phyloP scores from a whole-genome alignment of 2,329 filamentous ascomycete genomes.

The Aspergillus vadensis region DNA sequence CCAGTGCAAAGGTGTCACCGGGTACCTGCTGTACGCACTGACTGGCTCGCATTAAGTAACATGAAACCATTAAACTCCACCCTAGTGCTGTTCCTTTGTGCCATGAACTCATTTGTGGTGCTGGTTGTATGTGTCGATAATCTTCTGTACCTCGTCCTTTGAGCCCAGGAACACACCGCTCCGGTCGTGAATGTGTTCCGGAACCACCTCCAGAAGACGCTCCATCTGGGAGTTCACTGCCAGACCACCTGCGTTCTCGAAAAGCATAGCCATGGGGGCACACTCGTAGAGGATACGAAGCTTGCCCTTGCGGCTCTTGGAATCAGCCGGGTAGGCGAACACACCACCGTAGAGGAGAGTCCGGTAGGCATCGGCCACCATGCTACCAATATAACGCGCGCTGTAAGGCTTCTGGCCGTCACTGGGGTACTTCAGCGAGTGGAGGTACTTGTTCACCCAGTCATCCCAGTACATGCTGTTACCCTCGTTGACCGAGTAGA shows the following conservation, averaged over 20 bases:
- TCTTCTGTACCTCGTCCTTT: slow-evolving; percentile 92
- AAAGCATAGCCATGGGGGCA: slow-evolving; percentile 97
- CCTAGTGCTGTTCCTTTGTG: background rate
- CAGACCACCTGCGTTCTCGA: slow-evolving; percentile 95
- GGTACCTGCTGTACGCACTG: background rate
- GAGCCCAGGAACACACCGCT: slow-evolving; percentile 97
- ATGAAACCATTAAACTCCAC: background rate
- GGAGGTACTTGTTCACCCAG: slow-evolving; percentile 81
- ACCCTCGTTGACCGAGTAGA: slow-evolving; percentile 98
- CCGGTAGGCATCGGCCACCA: slow-evolving; percentile 98
- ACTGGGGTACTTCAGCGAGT: slow-evolving; percentile 78
- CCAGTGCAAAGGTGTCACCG: background rate
- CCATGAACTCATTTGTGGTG: slow-evolving; percentile 33
- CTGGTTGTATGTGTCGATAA: slow-evolving; percentile 76
- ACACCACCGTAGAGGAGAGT: slow-evolving; percentile 94
- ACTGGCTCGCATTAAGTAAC: background rate
- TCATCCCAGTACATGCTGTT: slow-evolving; percentile 97
- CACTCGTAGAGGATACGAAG: slow-evolving; percentile 97
- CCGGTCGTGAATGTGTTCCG: slow-evolving; percentile 90
- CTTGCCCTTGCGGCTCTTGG: slow-evolving; percentile 98
- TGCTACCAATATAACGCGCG: slow-evolving; percentile 91
- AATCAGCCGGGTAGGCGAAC: slow-evolving; percentile 96
- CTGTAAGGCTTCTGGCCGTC: slow-evolving; percentile 83
- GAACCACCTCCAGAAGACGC: slow-evolving; percentile 84
- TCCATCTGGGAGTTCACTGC: slow-evolving; percentile 89